These are phyloP conservation scores for Kazachstania sp. DNA, from an alignment of 1,139 yeast species.

Conservation along the genomic window DNA sequence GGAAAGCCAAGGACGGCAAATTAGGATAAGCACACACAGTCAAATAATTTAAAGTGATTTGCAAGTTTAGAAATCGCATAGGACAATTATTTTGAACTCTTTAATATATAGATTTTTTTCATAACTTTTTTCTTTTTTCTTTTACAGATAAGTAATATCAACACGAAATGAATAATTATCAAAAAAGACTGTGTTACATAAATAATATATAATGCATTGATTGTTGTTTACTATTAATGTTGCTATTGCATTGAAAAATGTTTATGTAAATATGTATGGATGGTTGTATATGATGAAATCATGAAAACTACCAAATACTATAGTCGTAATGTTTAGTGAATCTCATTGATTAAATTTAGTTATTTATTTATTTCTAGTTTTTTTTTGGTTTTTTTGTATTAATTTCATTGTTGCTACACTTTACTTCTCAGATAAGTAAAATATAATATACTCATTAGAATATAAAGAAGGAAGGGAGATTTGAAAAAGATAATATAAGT, in stretches of 20 bases:
- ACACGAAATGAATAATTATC: no score
- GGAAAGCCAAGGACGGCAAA: background rate
- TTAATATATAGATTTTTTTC: background rate
- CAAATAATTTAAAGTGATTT: background rate
- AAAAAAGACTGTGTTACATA: background rate
- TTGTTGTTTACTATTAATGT: background rate
- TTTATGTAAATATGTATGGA: slow-evolving; percentile 1
- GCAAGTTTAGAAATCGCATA: background rate
- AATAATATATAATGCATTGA: background rate
- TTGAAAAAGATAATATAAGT: background rate
- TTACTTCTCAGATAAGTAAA: no score
- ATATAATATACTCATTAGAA: background rate
- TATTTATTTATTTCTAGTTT: no score
- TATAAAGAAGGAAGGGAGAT: background rate
- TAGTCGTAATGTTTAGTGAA: no score
- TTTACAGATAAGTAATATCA: no score
- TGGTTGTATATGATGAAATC: background rate
- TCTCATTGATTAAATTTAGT: no score
- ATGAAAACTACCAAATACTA: no score
- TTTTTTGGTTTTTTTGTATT: no score
- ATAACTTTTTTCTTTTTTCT: no score
- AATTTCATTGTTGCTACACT: no score
- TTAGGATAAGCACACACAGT: background rate
- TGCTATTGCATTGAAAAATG: slow-evolving; percentile 1
- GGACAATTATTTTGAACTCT: background rate